Percentiles rank a stretch among this genome's conserved stretches.
phyloP scores from a whole-genome alignment of 352 stramenopile species.

The Globisporangium orthogonon region DNA sequence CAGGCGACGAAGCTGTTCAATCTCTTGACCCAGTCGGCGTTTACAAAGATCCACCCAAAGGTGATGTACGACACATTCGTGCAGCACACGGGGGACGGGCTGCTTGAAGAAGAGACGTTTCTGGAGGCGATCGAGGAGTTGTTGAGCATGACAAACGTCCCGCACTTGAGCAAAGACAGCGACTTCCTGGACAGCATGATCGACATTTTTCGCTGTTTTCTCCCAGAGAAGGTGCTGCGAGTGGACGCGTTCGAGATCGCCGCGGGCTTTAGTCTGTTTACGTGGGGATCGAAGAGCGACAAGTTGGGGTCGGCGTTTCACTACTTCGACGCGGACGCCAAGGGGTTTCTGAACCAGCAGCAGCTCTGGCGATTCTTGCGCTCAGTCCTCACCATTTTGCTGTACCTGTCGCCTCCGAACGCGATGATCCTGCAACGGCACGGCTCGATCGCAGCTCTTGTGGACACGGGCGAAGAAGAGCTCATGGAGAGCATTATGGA shows the following conservation, averaged over 20 bases:
- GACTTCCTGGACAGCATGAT: constrained; percentile 75
- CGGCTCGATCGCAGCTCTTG: constrained; percentile 60
- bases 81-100: constrained; percentile 73
- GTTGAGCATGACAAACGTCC: constrained; percentile 64
- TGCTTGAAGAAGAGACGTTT: constrained; percentile 83
- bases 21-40: constrained; percentile 53
- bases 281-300: constrained; percentile 82
- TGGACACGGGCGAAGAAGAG: constrained; percentile 72
- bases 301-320: constrained; percentile 80
- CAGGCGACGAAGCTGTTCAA: constrained; percentile 61
- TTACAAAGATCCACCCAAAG: constrained; percentile 63
- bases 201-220: constrained; percentile 64
- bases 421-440: constrained; percentile 49
- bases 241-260: constrained; percentile 84
- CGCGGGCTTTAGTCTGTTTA: constrained; percentile 74
- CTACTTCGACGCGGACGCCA: constrained; percentile 81
- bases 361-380: constrained; percentile 84
- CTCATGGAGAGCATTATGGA: constrained; percentile 78
- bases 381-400: constrained; percentile 65
- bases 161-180: constrained; percentile 69
- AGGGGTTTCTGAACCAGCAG: constrained; percentile 68
- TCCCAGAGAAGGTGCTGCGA: constrained; percentile 49
- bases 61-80: constrained; percentile 85
- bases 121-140: constrained; percentile 75
- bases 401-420: constrained; percentile 63